Percentiles rank a stretch among this genome's conserved stretches.
Evolutionary conservation across 2,329 filamentous ascomycete genomes (phyloP).

Genomic region (Apiospora koreana): DNA sequence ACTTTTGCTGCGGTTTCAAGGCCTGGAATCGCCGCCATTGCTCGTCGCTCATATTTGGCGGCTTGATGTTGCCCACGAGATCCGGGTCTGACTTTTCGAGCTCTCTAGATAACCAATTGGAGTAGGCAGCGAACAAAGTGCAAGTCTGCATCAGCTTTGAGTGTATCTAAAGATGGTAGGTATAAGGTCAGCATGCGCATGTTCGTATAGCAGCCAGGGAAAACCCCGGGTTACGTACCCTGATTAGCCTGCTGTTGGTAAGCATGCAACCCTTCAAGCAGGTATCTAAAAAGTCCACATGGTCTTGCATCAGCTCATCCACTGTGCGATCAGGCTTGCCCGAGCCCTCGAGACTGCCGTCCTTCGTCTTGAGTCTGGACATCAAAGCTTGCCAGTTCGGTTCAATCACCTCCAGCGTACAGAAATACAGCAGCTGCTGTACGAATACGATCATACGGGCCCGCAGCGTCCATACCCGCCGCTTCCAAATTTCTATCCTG

Average conservation of each 20-base stretch:
- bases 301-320: slow-evolving; percentile 97
- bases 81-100: slow-evolving; percentile 83
- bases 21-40: slow-evolving; percentile 62
- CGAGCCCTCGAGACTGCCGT: slow-evolving; percentile 45
- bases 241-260: slow-evolving; percentile 90
- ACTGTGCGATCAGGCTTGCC: slow-evolving; percentile 67
- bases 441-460: slow-evolving; percentile 97
- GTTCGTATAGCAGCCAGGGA: not conserved
- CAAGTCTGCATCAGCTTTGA: slow-evolving; percentile 97
- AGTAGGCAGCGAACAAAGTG: slow-evolving; percentile 90
- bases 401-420: slow-evolving; percentile 94
- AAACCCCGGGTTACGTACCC: slow-evolving; percentile 55
- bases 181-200: not conserved
- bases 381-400: slow-evolving; percentile 96
- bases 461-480: slow-evolving; percentile 85
- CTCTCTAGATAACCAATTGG: slow-evolving; percentile 80
- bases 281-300: slow-evolving; percentile 96
- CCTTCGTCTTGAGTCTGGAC: slow-evolving; percentile 72
- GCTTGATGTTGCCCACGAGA: slow-evolving; percentile 59
- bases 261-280: slow-evolving; percentile 99
- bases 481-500: slow-evolving; percentile 87
- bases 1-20: slow-evolving; percentile 42
- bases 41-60: slow-evolving; percentile 59
- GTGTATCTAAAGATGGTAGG: slow-evolving; percentile 68
- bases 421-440: slow-evolving; percentile 95